Evolutionary conservation across 2,329 filamentous ascomycete genomes (phyloP).

Genomic region (Hypomyces perniciosus): DNA sequence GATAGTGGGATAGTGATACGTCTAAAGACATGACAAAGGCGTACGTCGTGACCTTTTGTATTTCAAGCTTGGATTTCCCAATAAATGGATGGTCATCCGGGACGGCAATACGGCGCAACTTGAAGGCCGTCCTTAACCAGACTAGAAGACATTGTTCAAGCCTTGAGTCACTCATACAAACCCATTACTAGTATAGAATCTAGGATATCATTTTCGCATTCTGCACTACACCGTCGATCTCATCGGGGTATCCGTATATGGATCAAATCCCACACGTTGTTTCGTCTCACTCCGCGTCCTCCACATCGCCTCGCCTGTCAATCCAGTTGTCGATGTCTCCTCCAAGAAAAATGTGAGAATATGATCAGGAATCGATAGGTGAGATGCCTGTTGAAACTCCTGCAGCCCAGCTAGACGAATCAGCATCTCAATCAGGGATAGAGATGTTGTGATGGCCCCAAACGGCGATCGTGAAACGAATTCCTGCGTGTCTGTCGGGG

Average conservation of each 20-base stretch:
- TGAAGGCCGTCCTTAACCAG: too few relatives aligned
- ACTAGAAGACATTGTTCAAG: too few relatives aligned
- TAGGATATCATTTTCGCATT: background rate
- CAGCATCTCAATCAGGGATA: slow-evolving; percentile 81
- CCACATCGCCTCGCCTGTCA: slow-evolving; percentile 41
- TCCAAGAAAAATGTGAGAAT: slow-evolving; percentile 82
- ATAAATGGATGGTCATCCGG: too few relatives aligned
- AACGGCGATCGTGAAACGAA: slow-evolving; percentile 41
- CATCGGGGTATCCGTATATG: slow-evolving; percentile 41
- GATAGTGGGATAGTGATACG: too few relatives aligned
- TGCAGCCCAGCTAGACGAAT: slow-evolving; percentile 81
- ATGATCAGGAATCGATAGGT: slow-evolving; percentile 85
- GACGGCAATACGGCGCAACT: too few relatives aligned
- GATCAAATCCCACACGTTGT: slow-evolving; percentile 49
- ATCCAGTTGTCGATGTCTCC: slow-evolving; percentile 48
- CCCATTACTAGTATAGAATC: too few relatives aligned
- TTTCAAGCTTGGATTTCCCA: too few relatives aligned
- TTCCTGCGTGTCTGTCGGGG: slow-evolving; percentile 18
- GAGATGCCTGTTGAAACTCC: slow-evolving; percentile 84
- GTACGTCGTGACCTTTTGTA: too few relatives aligned
- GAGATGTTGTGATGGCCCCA: slow-evolving; percentile 47
- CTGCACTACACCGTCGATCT: background rate
- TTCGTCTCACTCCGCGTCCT: slow-evolving; percentile 41
- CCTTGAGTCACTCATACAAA: too few relatives aligned
- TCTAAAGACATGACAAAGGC: too few relatives aligned